These are phyloP conservation scores for Gyrodon lividus DNA, from an alignment of 768 basidiomycete genomes.

Conservation along the genomic window DNA sequence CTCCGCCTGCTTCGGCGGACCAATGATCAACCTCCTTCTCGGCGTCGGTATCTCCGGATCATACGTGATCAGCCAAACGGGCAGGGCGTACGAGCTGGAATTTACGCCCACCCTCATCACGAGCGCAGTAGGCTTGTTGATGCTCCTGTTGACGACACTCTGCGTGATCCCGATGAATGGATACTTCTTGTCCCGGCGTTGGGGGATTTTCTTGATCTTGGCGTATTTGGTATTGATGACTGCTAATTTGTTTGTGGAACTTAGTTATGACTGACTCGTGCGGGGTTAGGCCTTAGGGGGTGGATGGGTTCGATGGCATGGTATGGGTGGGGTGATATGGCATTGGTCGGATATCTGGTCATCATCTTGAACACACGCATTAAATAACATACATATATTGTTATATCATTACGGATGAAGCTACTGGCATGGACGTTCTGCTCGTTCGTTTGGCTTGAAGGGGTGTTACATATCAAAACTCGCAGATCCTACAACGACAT, in stretches of 20 bases:
- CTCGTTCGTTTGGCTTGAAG: too few relatives aligned
- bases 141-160: constrained; percentile 70
- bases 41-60: constrained; percentile 92
- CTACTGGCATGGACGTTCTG: too few relatives aligned
- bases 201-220: constrained; percentile 78
- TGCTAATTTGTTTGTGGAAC: constrained; percentile 77
- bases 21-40: constrained; percentile 88
- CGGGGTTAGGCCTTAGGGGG: background rate
- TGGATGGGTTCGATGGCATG: background rate
- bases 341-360: too few relatives aligned
- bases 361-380: too few relatives aligned
- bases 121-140: constrained; percentile 78
- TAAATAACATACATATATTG: too few relatives aligned
- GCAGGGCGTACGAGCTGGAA: constrained; percentile 55
- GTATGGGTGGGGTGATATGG: too few relatives aligned
- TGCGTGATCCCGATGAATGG: constrained; percentile 84
- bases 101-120: constrained; percentile 85
- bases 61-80: constrained; percentile 69
- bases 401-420: too few relatives aligned
- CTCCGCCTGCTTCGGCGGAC: constrained; percentile 91
- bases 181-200: constrained; percentile 73
- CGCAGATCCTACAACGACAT: too few relatives aligned
- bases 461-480: too few relatives aligned
- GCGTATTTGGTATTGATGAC: constrained; percentile 77
- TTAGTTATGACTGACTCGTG: constrained; percentile 28